Conservation (phyloP, 2,329 filamentous ascomycete species). For the Epichloe aotearoae region DNA sequence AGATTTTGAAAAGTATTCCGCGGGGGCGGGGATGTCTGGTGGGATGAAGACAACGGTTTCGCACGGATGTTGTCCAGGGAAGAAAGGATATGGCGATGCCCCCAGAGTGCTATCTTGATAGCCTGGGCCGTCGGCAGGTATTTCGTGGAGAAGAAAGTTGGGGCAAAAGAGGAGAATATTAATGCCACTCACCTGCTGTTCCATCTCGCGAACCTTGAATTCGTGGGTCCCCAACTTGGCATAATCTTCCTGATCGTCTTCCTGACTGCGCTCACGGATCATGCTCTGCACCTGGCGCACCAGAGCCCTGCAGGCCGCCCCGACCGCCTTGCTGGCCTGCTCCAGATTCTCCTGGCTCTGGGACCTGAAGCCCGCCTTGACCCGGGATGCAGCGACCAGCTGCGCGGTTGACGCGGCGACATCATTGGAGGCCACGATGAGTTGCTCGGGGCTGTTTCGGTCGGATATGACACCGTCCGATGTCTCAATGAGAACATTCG, state of each 20-base stretch:
- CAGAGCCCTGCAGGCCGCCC: slow-evolving; percentile 70
- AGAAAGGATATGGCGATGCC: too few species aligned
- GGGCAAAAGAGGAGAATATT: slow-evolving; percentile 16
- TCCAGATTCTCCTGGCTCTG: slow-evolving; percentile 90
- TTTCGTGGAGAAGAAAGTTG: not conserved
- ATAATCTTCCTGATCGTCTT: slow-evolving; percentile 81
- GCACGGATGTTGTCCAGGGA: too few species aligned
- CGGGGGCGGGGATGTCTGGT: not conserved
- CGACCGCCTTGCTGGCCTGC: slow-evolving; percentile 83
- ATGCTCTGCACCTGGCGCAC: slow-evolving; percentile 91
- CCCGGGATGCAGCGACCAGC: slow-evolving; percentile 84
- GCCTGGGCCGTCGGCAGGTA: not conserved
- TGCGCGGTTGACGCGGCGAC: slow-evolving; percentile 94
- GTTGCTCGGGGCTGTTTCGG: slow-evolving; percentile 87
- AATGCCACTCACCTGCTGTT: slow-evolving; percentile 67
- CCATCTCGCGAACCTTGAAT: slow-evolving; percentile 98
- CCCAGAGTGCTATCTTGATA: too few species aligned
- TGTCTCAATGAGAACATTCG: slow-evolving; percentile 94
- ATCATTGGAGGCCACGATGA: slow-evolving; percentile 95
- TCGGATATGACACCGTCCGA: slow-evolving; percentile 88
- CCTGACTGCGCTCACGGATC: slow-evolving; percentile 73
- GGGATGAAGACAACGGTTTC: not conserved
- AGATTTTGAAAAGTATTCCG: not conserved
- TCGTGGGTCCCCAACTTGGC: slow-evolving; percentile 78
- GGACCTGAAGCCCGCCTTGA: slow-evolving; percentile 97